Evolutionary conservation across 257 asterid genomes (phyloP).

Genomic region (Solanum habrochaites): DNA sequence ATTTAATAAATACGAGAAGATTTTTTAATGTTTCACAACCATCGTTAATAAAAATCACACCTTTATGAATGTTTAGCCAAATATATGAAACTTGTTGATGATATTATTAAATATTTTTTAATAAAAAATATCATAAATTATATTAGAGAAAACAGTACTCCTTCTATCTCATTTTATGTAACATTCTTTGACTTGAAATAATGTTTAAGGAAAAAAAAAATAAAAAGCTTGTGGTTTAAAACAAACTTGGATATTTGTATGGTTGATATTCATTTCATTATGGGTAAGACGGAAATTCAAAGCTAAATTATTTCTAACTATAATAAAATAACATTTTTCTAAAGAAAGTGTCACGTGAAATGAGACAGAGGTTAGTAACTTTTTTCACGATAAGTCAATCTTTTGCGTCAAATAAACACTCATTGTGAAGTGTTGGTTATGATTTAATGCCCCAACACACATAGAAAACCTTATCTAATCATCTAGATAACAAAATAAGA

Average conservation of each 20-base stretch:
- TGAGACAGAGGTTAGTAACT: rapidly evolving
- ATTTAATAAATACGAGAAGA: too few relatives aligned
- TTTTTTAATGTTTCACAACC: not conserved
- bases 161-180: not conserved
- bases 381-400: not conserved
- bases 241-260: too few relatives aligned
- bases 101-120: too few relatives aligned
- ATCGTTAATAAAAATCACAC: too few relatives aligned
- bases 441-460: not conserved
- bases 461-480: not conserved
- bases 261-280: not conserved
- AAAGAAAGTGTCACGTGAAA: not conserved
- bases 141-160: not conserved
- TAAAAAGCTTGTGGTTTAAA: too few relatives aligned
- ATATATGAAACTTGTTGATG: too few relatives aligned
- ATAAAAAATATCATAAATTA: too few relatives aligned
- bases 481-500: not conserved
- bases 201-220: too few relatives aligned
- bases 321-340: too few relatives aligned
- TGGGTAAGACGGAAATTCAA: too few relatives aligned
- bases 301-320: too few relatives aligned
- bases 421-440: not conserved
- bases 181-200: too few relatives aligned
- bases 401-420: not conserved
- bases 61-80: not conserved